phyloP scores from a whole-genome alignment of 2,329 filamentous ascomycete species.

The Fusarium vanettenii region DNA sequence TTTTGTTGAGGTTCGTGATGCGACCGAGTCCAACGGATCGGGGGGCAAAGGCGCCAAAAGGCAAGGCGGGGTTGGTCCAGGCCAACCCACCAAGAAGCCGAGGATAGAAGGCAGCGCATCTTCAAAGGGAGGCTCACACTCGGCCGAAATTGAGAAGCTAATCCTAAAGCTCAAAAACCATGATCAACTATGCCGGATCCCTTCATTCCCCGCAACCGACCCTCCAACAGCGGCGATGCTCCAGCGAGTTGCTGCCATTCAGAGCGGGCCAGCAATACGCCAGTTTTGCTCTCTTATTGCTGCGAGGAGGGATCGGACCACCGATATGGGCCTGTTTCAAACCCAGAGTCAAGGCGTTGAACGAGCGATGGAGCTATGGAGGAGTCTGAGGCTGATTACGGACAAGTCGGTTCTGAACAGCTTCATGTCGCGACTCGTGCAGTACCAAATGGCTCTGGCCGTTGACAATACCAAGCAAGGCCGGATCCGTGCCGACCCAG shows the following conservation, averaged over 20 bases:
- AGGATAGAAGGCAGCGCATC: background rate
- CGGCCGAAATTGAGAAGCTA: background rate
- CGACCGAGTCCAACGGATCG: background rate
- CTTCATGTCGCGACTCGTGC: background rate
- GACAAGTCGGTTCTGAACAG: background rate
- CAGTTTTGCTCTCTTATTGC: background rate
- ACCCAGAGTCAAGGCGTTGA: background rate
- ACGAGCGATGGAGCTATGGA: background rate
- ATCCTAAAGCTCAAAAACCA: background rate
- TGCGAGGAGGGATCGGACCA: background rate
- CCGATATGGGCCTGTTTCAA: background rate
- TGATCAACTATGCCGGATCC: background rate
- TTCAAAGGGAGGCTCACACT: background rate
- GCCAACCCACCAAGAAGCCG: background rate
- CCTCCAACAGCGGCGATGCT: background rate
- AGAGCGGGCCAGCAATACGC: background rate
- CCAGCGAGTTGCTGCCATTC: background rate
- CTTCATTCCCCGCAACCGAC: background rate
- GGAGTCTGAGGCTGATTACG: background rate
- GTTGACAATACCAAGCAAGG: background rate
- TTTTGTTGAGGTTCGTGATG: background rate
- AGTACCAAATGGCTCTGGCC: background rate
- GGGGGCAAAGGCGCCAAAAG: background rate
- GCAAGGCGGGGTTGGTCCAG: background rate
- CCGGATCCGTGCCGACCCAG: background rate